A percentile compares a stretch with the other conserved stretches of the same genome.
Conservation (phyloP, 345 rosid genomes). For the Orychophragmus violaceus region DNA sequence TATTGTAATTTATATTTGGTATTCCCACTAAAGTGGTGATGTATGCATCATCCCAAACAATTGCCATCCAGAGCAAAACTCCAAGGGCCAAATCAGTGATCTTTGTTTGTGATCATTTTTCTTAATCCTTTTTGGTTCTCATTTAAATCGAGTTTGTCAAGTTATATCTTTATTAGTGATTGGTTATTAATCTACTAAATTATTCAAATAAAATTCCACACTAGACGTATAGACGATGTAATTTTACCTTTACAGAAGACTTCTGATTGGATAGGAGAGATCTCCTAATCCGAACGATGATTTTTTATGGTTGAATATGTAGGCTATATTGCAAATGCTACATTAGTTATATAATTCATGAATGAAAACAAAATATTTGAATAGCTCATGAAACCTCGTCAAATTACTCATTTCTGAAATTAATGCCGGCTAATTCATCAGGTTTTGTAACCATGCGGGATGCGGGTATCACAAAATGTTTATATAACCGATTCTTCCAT, state of each 20-base stretch:
- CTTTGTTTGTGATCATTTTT: background rate
- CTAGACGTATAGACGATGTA: background rate
- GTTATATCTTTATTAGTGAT: background rate
- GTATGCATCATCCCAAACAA: constrained; percentile 19
- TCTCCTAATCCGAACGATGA: background rate
- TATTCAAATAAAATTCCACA: background rate
- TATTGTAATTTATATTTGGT: constrained; percentile 17
- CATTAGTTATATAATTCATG: background rate
- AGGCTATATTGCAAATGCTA: background rate
- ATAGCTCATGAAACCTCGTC: background rate
- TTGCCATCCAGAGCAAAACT: constrained; percentile 23
- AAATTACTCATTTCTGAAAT: background rate
- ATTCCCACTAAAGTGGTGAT: constrained; percentile 31
- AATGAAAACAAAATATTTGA: background rate
- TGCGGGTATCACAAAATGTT: background rate
- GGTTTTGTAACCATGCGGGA: background rate
- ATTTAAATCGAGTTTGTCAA: background rate
- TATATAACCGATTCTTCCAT: background rate
- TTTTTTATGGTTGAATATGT: background rate
- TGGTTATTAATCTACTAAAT: background rate
- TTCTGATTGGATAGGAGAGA: background rate
- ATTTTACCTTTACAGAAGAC: background rate
- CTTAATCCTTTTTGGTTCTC: background rate
- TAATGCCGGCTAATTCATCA: background rate
- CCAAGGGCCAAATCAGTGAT: constrained; percentile 10